Conservation (phyloP, 371 early-diverging fungal species). For the Parasitella parasitica region DNA sequence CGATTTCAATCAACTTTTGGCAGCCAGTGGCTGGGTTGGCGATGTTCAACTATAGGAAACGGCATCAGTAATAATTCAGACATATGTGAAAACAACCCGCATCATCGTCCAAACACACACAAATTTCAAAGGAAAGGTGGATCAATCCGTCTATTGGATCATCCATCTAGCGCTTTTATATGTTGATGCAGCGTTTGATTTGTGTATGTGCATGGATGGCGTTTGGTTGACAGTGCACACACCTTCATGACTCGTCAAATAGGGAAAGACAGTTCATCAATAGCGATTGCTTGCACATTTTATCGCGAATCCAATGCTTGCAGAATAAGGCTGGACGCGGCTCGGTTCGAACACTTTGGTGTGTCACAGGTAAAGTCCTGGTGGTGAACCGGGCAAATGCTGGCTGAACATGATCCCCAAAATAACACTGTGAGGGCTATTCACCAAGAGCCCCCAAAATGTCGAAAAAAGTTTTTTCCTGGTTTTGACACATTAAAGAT, state of each 20-base stretch:
- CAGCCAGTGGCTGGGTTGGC: slow-evolving; percentile 97
- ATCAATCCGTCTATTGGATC: slow-evolving; percentile 1
- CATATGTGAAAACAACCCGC: not conserved
- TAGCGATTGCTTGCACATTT: slow-evolving; percentile 13
- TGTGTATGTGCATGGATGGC: not conserved
- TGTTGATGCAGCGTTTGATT: not conserved
- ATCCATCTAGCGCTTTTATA: not conserved
- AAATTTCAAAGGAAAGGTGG: not conserved
- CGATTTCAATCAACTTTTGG: slow-evolving; percentile 95
- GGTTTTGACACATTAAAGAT: not conserved
- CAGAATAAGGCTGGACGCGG: not conserved
- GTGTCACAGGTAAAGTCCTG: too few species aligned
- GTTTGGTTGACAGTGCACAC: not conserved
- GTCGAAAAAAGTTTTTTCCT: not conserved
- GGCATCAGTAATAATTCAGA: not conserved
- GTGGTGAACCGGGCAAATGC: too few species aligned
- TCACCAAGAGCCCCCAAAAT: not conserved
- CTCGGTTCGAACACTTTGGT: not conserved
- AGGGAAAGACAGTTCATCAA: slow-evolving; percentile 29
- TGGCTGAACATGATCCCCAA: too few species aligned
- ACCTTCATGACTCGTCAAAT: slow-evolving; percentile 35
- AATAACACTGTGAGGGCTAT: too few species aligned
- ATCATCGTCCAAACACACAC: not conserved
- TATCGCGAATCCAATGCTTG: slow-evolving; percentile 6
- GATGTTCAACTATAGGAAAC: slow-evolving; percentile 63